Base-by-base conservation (phyloP, 805 yeast genomes). In the Helenozyma rhizophorensis region DNA sequence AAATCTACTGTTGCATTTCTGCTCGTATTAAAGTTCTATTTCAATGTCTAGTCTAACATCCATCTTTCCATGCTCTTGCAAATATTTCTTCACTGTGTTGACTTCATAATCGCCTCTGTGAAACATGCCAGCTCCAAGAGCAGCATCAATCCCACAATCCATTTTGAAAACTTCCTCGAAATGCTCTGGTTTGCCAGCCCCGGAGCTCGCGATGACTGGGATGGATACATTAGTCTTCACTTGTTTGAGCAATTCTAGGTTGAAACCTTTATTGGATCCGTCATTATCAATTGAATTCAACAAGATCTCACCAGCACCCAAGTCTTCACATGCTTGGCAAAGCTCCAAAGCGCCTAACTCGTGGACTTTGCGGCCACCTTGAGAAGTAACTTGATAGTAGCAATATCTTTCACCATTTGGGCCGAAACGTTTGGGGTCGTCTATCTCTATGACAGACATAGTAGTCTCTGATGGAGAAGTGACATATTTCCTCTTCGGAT, bases 101-200 rank as follows among this genome's bases (percentile, higher is more conserved):
- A 93, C 97, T 9, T 86, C 79, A 60, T 83, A 93, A 51, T 90
- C 97, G 14, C 85, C 89, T 55, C 98, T 73, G 66, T 93, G 99
- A 70, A 93, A 93, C 81, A 93, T 83, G 27, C 99, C 99, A 4
- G 99, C 99, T 23, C 98, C 99, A 25, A 93, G 70, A 12, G 98
- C 97, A 26, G 99, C 99, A 62, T 93, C 98, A 1, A 93, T 82
- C 5, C 74, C 69, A 11, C 97, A 88, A 27, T 80, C 68, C 52
- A 62, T 40, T 28, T 67, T 70, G 53, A 93, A 93, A 2, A 86
- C 99, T 43, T 93, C 87, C 42, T 76, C 78, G 56, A 93, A 93
- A 62, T 93, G 97, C 30, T 68, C 73, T 1, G 99, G 98, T 14
- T 66, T 76, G 32, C 99, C 99, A 5, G 99, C 99, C 34, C 99